Evolutionary conservation across 2,329 filamentous ascomycete species (phyloP).

Genomic region (Paecilomyces sp.): DNA sequence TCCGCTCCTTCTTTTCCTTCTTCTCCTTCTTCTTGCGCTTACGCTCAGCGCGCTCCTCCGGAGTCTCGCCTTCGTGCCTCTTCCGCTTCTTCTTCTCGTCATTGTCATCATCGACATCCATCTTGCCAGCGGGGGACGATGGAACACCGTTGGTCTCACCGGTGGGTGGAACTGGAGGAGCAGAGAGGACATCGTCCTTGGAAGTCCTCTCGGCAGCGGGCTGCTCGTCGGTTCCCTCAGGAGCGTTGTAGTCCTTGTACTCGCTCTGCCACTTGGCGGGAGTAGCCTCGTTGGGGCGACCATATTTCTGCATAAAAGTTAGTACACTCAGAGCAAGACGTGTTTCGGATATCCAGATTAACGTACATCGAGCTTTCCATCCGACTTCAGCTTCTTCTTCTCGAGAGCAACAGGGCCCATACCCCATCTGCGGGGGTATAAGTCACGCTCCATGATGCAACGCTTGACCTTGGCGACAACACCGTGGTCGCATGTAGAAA

Average conservation of each 20-base stretch:
- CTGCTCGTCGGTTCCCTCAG: conserved; percentile 39
- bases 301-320: conserved; percentile 62
- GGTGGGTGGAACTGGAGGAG: conserved; percentile 14
- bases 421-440: conserved; percentile 95
- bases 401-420: conserved; percentile 85
- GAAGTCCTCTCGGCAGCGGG: conserved; percentile 38
- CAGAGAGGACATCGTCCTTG: conserved; percentile 25
- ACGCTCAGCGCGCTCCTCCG: conserved; percentile 41
- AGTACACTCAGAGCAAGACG: conserved; percentile 15
- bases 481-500: conserved; percentile 94
- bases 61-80: conserved; percentile 50
- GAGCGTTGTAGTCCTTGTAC: conserved; percentile 81
- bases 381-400: conserved; percentile 99
- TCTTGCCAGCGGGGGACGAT: conserved; percentile 28
- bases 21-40: conserved; percentile 49
- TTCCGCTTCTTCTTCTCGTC: conserved; percentile 48
- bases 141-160: conserved; percentile 16
- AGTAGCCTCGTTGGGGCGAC: conserved; percentile 83
- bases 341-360: background rate
- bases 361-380: conserved; percentile 82
- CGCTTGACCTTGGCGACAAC: conserved; percentile 98
- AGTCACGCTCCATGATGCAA: conserved; percentile 98
- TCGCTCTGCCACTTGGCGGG: conserved; percentile 86
- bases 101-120: conserved; percentile 38
- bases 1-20: conserved; percentile 57